Conservation (phyloP, 306 rosid genomes). For the Dicorynia guianensis region DNA sequence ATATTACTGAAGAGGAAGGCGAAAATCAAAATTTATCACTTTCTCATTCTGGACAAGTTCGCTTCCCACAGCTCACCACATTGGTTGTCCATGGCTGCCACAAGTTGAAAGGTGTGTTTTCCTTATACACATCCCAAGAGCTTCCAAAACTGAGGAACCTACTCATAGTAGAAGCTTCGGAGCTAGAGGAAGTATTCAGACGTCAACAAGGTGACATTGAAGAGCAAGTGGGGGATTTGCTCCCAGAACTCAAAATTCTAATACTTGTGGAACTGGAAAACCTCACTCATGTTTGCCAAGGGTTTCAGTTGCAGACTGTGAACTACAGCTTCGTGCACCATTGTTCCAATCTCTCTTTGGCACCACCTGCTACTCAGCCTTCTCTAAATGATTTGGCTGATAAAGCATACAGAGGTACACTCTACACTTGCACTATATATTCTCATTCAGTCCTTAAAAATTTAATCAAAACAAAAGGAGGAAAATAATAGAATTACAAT, state of each 20-base stretch:
- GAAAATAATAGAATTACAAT: too few species aligned
- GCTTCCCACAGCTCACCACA: not conserved
- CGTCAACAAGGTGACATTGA: not conserved
- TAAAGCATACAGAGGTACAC: too few species aligned
- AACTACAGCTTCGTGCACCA: not conserved
- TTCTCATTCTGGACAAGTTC: not conserved
- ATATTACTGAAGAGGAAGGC: not conserved
- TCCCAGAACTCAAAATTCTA: not conserved
- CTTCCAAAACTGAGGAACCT: not conserved
- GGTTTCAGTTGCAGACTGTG: not conserved
- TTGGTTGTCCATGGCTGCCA: not conserved
- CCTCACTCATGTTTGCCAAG: not conserved
- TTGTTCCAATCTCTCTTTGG: not conserved
- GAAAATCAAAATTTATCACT: not conserved
- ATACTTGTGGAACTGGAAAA: not conserved
- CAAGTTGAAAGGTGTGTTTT: not conserved
- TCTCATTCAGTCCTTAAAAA: too few species aligned
- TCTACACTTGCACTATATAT: too few species aligned
- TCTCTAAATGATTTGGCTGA: too few species aligned
- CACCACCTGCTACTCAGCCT: not conserved
- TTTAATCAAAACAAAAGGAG: too few species aligned
- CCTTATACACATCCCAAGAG: not conserved
- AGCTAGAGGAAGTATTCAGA: not conserved
- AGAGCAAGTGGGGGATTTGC: not conserved
- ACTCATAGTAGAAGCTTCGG: not conserved